phyloP scores from a whole-genome alignment of 805 yeast species.

The Cephaloascus fragrans region DNA sequence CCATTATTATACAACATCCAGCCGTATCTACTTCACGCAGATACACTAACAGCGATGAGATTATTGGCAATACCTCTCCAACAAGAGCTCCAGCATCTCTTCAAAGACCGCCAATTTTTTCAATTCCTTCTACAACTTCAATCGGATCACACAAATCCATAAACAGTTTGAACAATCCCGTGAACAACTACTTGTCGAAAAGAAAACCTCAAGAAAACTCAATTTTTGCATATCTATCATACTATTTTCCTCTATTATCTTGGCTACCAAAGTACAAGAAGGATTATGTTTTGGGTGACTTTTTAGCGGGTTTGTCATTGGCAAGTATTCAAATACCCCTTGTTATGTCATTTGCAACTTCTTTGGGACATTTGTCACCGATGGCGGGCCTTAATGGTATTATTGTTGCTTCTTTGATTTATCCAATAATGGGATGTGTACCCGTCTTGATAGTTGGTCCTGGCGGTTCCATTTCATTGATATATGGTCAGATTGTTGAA shows the following conservation, averaged over 20 bases:
- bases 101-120: background rate
- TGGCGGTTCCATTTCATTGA: constrained; percentile 77
- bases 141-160: background rate
- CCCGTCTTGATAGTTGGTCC: constrained; percentile 91
- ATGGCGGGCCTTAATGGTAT: constrained; percentile 27
- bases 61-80: background rate
- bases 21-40: background rate
- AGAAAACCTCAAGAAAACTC: background rate
- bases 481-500: constrained; percentile 72
- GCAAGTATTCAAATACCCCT: constrained; percentile 1
- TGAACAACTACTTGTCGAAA: background rate
- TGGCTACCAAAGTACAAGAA: background rate
- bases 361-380: constrained; percentile 31
- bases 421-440: constrained; percentile 72
- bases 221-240: background rate
- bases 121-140: background rate
- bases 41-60: background rate
- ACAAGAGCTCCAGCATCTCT: background rate
- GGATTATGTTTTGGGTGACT: background rate
- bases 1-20: background rate
- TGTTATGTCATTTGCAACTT: background rate
- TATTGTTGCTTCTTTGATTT: constrained; percentile 40
- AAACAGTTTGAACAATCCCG: background rate
- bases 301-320: background rate
- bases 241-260: constrained; percentile 1